Base-by-base conservation (phyloP, 345 rosid species). In the Angophora floribunda region DNA sequence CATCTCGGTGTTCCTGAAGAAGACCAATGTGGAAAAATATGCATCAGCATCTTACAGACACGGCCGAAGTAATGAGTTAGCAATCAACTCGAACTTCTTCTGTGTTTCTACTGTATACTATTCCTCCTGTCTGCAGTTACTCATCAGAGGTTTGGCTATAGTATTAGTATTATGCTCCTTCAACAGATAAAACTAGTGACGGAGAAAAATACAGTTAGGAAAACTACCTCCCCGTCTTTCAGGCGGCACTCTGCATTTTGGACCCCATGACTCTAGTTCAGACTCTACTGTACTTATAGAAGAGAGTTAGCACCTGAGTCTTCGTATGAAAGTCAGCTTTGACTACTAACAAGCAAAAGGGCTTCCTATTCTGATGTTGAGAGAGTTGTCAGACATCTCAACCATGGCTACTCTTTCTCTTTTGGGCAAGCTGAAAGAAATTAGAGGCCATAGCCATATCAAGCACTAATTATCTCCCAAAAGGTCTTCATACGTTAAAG, bases 1-100 rank as follows among this genome's bases (percentile, higher is more conserved):
- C 99, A 89, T 98, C 99, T 93, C 96, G 99, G 87, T 99, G 88
- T 96, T 85, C 86, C 86, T 85, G 86, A n/a, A 85, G 52, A 49
- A 51, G 59, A 85, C 55, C 41, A 15, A 13, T 49, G 13, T 49
- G 36, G 17, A 32, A 85, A 19, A 85, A 86, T 9, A 21, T 85
- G 52, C 30, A 85, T 51, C 52, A 85, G 55, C 41, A 47, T 85
- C 85, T 82, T 28, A 10, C 14, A 85, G 52, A 85, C 52, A 19
- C 57, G 3, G 70, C 70, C 13, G 36, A 63, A 63, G 8, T 63
- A 32, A 63, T 63, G 70, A 63, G 70, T n/a, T 63, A 13, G 70
- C 4, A n/a, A 13, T 63, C 4, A 7, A 28, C 70, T 63, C 36
- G 28, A 63, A 63, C 36, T 63, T 55, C 53, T 52, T 57, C 63